A percentile compares a stretch with the other conserved stretches of the same genome.
Conservation (phyloP, 192 early-diverging fungal species). For the Phycomyces nitens region DNA sequence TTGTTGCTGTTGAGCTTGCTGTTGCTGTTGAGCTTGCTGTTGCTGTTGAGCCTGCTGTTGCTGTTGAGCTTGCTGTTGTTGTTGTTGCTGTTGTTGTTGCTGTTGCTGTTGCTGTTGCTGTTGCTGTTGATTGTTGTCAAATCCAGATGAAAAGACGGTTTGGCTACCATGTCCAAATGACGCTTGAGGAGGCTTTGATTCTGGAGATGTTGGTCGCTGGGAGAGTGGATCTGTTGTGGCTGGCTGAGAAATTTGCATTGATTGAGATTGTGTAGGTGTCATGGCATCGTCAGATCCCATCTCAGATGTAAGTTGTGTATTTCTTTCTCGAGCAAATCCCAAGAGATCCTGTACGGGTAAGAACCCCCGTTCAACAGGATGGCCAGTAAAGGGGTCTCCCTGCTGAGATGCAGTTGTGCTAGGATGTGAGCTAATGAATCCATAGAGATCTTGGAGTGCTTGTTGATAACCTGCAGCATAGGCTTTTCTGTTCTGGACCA, state of each 20-base stretch:
- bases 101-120: neutral
- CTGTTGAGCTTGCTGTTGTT: neutral
- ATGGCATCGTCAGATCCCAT: slow-evolving; percentile 9
- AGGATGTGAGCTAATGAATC: slow-evolving; percentile 46
- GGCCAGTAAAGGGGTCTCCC: slow-evolving; percentile 2
- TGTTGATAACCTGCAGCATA: slow-evolving; percentile 51
- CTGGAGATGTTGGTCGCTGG: too few relatives aligned
- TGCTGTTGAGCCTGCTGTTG: neutral
- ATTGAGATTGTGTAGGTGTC: neutral
- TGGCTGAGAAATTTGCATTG: slow-evolving; percentile 2
- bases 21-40: neutral
- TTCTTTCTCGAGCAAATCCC: slow-evolving; percentile 31
- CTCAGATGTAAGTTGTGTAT: slow-evolving; percentile 28
- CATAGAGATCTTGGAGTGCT: slow-evolving; percentile 47
- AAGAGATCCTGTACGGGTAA: slow-evolving; percentile 36
- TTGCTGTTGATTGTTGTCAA: slow-evolving; percentile 1
- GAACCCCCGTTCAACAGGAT: slow-evolving; percentile 22
- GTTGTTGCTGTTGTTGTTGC: neutral
- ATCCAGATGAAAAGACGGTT: too few relatives aligned
- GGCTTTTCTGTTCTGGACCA: slow-evolving; percentile 46
- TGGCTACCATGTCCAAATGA: too few relatives aligned
- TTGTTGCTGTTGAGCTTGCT: neutral
- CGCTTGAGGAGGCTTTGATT: too few relatives aligned
- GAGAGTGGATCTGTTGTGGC: neutral
- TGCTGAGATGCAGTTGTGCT: slow-evolving; percentile 27